A percentile compares a stretch with the other conserved stretches of the same genome.
Evolutionary conservation across 768 basidiomycete species (phyloP).

Genomic region (Plicaturopsis crispa): DNA sequence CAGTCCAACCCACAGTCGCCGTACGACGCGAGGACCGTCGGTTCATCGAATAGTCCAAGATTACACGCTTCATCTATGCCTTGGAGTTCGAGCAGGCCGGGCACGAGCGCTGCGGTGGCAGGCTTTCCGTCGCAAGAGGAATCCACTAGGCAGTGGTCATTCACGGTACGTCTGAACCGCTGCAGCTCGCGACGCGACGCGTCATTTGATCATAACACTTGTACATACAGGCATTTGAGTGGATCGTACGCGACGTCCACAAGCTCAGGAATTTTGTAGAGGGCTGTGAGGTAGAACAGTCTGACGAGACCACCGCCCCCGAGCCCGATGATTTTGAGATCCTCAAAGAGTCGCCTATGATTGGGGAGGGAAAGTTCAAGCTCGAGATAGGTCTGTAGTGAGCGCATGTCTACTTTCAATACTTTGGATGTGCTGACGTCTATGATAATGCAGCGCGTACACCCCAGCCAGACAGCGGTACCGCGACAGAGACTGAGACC

Average conservation of each 20-base stretch:
- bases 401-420: not conserved
- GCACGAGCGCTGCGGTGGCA: not conserved
- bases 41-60: too few species aligned
- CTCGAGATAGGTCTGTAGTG: constrained; percentile 54
- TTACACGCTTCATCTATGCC: not conserved
- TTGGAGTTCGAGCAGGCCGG: not conserved
- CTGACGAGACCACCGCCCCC: constrained; percentile 17
- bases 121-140: constrained; percentile 28
- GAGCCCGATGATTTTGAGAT: constrained; percentile 49
- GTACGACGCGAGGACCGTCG: not conserved
- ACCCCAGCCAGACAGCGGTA: constrained; percentile 17
- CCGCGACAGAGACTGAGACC: constrained; percentile 10
- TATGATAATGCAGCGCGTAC: constrained; percentile 11
- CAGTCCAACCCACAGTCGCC: not conserved
- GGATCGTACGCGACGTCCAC: constrained; percentile 52
- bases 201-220: constrained; percentile 5
- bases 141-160: constrained; percentile 56
- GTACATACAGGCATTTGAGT: constrained; percentile 64
- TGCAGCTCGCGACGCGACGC: not conserved
- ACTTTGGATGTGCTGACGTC: not conserved
- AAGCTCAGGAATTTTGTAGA: constrained; percentile 56
- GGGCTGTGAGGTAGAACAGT: constrained; percentile 22
- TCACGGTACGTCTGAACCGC: constrained; percentile 34
- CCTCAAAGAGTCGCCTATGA: constrained; percentile 53
- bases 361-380: constrained; percentile 67